Conservation (phyloP, 306 rosid species). For the Vachellia pachyceras region DNA sequence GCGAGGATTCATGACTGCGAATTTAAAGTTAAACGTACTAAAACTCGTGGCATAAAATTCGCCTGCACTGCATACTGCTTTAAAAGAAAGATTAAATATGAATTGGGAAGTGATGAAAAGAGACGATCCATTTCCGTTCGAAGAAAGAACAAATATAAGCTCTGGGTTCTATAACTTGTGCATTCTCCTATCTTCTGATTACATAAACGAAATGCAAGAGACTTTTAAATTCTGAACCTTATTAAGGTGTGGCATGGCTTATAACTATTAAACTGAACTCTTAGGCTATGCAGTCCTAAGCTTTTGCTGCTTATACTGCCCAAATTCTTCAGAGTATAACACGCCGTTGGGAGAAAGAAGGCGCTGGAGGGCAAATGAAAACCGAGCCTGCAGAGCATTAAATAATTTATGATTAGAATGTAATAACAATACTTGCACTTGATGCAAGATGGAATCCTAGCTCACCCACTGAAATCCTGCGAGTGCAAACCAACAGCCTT, state of each 20-base stretch:
- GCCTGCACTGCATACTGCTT: constrained; percentile 11
- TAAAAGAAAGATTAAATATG: neutral
- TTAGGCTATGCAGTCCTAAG: constrained; percentile 49
- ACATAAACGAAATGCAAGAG: neutral
- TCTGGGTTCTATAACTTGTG: neutral
- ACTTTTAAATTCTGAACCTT: neutral
- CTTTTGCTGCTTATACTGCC: constrained; percentile 44
- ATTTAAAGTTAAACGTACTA: neutral
- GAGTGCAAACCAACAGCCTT: constrained; percentile 79
- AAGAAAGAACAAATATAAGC: neutral
- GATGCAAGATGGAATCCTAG: constrained; percentile 15
- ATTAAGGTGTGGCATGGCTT: neutral
- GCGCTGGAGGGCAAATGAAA: constrained; percentile 63
- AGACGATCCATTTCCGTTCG: neutral
- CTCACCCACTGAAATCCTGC: constrained; percentile 89
- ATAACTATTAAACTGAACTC: constrained; percentile 14
- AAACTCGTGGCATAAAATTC: neutral
- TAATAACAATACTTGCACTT: constrained; percentile 11
- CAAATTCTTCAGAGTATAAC: constrained; percentile 56
- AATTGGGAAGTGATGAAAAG: no score
- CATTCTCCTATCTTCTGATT: neutral
- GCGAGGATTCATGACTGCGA: neutral
- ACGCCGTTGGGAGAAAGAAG: constrained; percentile 66
- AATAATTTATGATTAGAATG: constrained; percentile 27
- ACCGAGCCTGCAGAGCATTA: constrained; percentile 50